Conservation (phyloP, 202 grass and related monocot species). For the Digitaria exilis region DNA sequence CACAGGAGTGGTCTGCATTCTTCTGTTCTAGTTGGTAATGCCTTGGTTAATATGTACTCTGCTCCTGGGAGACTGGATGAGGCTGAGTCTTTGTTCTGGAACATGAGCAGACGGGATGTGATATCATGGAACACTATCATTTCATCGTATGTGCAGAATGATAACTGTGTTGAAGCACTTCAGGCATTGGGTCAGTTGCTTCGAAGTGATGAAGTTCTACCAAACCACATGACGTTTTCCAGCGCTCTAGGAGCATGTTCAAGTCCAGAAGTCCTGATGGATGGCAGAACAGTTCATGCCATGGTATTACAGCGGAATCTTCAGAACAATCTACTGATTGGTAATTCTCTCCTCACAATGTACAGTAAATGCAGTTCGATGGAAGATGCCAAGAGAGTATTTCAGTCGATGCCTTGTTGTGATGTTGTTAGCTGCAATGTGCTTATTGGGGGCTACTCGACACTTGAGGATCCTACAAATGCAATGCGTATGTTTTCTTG, state of each 20-base stretch:
- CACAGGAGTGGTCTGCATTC: conserved; percentile 36
- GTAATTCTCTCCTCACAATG: conserved; percentile 67
- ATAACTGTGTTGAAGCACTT: conserved; percentile 43
- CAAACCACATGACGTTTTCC: conserved; percentile 69
- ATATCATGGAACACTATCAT: conserved; percentile 89
- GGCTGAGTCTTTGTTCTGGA: conserved; percentile 58
- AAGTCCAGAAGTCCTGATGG: conserved; percentile 45
- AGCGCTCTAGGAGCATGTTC: conserved; percentile 64
- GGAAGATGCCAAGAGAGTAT: conserved; percentile 59
- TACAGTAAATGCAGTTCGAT: conserved; percentile 70
- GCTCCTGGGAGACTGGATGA: conserved; percentile 44
- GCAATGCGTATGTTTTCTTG: conserved; percentile 62
- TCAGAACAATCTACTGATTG: conserved; percentile 51
- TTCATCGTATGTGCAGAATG: conserved; percentile 55
- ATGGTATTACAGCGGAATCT: conserved; percentile 50
- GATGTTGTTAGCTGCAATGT: conserved; percentile 75
- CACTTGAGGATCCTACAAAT: conserved; percentile 42
- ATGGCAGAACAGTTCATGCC: conserved; percentile 73
- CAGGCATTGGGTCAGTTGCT: conserved; percentile 45
- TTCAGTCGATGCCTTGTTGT: conserved; percentile 49
- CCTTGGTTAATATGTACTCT: conserved; percentile 63
- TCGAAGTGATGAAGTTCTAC: conserved; percentile 42
- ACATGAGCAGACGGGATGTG: conserved; percentile 59
- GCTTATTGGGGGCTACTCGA: conserved; percentile 66
- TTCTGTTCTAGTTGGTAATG: conserved; percentile 28